These are phyloP conservation scores for Chaetomium globosum DNA, from an alignment of 2,329 filamentous ascomycete species.

Conservation along the genomic window DNA sequence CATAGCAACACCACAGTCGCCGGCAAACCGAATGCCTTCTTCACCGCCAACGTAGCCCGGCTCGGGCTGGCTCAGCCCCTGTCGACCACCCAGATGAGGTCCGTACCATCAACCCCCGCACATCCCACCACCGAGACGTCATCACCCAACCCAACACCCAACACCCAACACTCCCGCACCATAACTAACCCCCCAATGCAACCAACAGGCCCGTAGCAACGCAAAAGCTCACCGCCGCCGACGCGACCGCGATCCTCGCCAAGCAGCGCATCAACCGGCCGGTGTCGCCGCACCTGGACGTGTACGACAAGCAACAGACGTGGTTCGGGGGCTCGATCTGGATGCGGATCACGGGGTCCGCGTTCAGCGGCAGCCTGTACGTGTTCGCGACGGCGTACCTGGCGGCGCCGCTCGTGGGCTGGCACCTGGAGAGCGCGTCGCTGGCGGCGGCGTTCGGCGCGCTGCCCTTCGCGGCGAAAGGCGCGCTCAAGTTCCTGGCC, in stretches of 20 bases:
- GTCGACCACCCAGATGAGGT: constrained; percentile 53
- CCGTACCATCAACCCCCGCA: constrained; percentile 30
- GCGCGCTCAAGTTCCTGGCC: constrained; percentile 56
- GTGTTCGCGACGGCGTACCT: constrained; percentile 80
- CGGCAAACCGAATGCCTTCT: constrained; percentile 51
- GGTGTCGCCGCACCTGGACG: constrained; percentile 78
- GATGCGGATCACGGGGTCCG: constrained; percentile 81
- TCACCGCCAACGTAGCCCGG: constrained; percentile 53
- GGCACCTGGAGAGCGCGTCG: constrained; percentile 61
- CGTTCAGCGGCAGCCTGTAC: constrained; percentile 75
- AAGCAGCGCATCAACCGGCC: constrained; percentile 80
- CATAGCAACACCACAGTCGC: constrained; percentile 37
- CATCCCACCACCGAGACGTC: constrained; percentile 4
- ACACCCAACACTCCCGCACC: background rate
- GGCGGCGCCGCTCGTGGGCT: constrained; percentile 70
- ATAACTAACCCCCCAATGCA: background rate
- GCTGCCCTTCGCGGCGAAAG: constrained; percentile 63
- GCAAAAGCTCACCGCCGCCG: constrained; percentile 56
- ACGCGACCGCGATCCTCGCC: constrained; percentile 69
- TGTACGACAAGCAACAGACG: constrained; percentile 86
- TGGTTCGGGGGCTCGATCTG: constrained; percentile 73
- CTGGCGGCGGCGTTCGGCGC: constrained; percentile 63
- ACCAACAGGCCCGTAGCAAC: constrained; percentile 55
- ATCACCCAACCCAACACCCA: background rate
- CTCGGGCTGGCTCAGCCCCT: constrained; percentile 49